Evolutionary conservation across 2,329 filamentous ascomycete genomes (phyloP), one percentile per base, ranked within the genome.

Genomic region (Stemphylium lycopersici): DNA sequence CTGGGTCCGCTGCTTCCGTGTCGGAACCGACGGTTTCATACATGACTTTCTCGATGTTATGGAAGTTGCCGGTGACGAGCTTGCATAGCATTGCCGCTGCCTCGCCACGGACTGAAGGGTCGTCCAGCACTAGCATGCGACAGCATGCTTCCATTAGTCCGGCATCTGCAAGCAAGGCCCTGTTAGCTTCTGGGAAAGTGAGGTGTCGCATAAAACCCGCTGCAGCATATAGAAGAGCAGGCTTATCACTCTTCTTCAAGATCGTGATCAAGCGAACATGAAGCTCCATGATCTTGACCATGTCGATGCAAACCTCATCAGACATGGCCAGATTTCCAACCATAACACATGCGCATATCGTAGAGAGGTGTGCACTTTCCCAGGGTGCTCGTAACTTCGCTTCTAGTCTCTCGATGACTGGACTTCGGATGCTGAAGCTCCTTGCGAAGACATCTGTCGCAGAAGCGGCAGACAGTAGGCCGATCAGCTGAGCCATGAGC

Each of bases 281-380:
- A 20, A 75, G 41, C 16, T 64, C 58, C 62, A 68, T 63, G 8
- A 69, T 67, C 48, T 70, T 62, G 32, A 75, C 72, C 70, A 76
- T 72, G 13, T 69, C 56, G 13, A 68, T 70, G 44, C 67, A 74
- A 2, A 66, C 61, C 43, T 68, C 52, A 38, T 76, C 73, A 2
- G 71, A 71, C 48, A 73, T 73, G 5, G 72, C 72, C 24, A 76
- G 51, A 38, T 76, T 76, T 3, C 73, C 74, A n/a, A 76, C 67
- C 40, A 74, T 70, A 34, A 76, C 68, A 47, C 72, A 76, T 29
- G 67, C 65, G 38, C 68, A 75, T 32, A 75, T 69, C 1, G 63
- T 68, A 5, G 66, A 71, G 34, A 69, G 72, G 3, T 59, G 58
- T 20, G 55, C 55, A 16, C 49, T 51, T 37, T 49, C 48, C 41